phyloP scores from a whole-genome alignment of 2,329 filamentous ascomycete genomes.

The Chaetothyriales sp. region DNA sequence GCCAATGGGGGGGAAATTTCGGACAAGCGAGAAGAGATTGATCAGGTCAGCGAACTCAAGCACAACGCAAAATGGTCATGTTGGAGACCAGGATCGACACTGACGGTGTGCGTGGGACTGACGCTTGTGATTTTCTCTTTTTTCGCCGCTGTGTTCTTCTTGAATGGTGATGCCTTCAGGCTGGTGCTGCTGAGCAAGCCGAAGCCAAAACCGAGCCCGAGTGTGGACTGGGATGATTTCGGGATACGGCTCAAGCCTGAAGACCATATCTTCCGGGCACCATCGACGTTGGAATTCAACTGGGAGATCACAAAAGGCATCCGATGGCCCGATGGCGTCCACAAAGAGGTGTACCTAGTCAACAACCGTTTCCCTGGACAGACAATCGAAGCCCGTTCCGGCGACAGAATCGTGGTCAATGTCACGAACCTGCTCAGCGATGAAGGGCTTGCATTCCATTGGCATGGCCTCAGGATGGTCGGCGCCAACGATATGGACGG shows the following conservation, averaged over 20 bases:
- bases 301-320: conserved; percentile 29
- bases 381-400: conserved; percentile 33
- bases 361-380: conserved; percentile 38
- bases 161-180: too few relatives aligned
- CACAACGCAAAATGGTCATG: too few relatives aligned
- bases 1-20: background rate
- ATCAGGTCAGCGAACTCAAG: too few relatives aligned
- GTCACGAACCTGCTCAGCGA: conserved; percentile 25
- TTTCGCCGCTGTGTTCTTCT: too few relatives aligned
- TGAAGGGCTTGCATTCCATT: conserved; percentile 43
- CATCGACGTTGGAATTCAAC: conserved; percentile 22
- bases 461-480: conserved; percentile 63
- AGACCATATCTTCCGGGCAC: conserved; percentile 25
- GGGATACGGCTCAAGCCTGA: conserved; percentile 27
- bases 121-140: too few relatives aligned
- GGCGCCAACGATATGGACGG: conserved; percentile 63
- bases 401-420: conserved; percentile 30
- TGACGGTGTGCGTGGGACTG: too few relatives aligned
- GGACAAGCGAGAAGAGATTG: too few relatives aligned
- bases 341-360: conserved; percentile 33
- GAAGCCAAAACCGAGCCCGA: too few relatives aligned
- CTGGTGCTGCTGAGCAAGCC: background rate
- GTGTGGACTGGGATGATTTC: conserved; percentile 7
- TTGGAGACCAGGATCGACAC: too few relatives aligned
- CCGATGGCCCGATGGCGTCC: conserved; percentile 35